A percentile compares a stretch with the other conserved stretches of the same genome.
Conservation (phyloP, 192 early-diverging fungal genomes). For the Coemansia sp. region DNA sequence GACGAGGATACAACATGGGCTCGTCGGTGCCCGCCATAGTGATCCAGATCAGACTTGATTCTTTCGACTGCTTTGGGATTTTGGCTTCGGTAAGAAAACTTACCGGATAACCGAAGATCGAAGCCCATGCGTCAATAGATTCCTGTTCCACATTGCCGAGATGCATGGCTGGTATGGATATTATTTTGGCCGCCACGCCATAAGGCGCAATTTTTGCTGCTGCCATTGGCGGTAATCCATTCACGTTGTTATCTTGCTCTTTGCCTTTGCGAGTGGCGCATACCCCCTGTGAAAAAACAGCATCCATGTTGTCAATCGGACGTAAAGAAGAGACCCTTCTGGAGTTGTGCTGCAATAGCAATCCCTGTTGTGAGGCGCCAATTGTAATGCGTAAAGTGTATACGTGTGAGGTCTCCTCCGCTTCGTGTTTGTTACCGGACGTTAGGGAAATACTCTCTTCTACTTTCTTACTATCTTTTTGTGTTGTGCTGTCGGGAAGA, state of each 20-base stretch:
- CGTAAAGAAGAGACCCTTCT: constrained; percentile 1
- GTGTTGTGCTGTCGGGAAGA: constrained; percentile 12
- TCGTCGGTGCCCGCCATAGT: constrained; percentile 11
- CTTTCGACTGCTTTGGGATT: not conserved
- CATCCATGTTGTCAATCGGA: constrained; percentile 12
- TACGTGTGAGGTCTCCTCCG: not conserved
- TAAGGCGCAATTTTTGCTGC: constrained; percentile 31
- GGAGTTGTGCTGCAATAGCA: constrained; percentile 34
- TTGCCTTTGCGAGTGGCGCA: not conserved
- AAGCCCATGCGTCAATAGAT: constrained; percentile 33
- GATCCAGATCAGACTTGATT: constrained; percentile 36
- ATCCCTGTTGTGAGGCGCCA: constrained; percentile 9
- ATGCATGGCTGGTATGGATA: constrained; percentile 17
- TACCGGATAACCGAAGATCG: constrained; percentile 30
- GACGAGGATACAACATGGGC: constrained; percentile 45
- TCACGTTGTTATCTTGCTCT: not conserved
- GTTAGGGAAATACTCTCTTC: not conserved
- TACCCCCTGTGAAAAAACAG: not conserved
- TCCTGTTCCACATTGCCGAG: constrained; percentile 25
- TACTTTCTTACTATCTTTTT: not conserved
- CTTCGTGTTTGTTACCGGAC: not conserved
- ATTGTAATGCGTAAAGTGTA: constrained; percentile 10
- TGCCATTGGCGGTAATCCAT: constrained; percentile 9
- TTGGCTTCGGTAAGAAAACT: constrained; percentile 2
- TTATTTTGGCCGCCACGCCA: constrained; percentile 20